phyloP scores from a whole-genome alignment of 768 basidiomycete genomes.

The Auriscalpium microsporum region DNA sequence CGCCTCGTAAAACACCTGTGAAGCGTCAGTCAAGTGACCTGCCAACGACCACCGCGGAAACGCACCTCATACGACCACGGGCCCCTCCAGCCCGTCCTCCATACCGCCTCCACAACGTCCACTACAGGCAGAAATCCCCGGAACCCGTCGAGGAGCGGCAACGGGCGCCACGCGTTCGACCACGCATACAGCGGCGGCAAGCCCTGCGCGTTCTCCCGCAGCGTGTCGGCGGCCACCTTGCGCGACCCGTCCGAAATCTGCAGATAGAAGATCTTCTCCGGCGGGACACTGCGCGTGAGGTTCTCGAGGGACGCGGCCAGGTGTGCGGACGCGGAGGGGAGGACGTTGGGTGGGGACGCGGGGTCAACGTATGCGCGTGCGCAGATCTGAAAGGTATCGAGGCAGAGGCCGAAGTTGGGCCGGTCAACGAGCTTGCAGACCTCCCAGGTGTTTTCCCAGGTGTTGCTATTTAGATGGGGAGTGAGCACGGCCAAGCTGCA shows the following conservation, averaged over 20 bases:
- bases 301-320: slow-evolving; percentile 16
- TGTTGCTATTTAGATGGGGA: slow-evolving; percentile 14
- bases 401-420: slow-evolving; percentile 24
- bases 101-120: slow-evolving; percentile 19
- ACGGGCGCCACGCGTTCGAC: slow-evolving; percentile 23
- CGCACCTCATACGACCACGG: slow-evolving; percentile 23
- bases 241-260: slow-evolving; percentile 25
- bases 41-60: background rate
- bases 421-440: slow-evolving; percentile 22
- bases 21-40: background rate
- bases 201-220: slow-evolving; percentile 16
- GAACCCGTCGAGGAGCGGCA: slow-evolving; percentile 18
- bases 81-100: slow-evolving; percentile 23
- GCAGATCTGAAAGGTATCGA: slow-evolving; percentile 25
- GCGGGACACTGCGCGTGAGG: slow-evolving; percentile 15
- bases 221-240: slow-evolving; percentile 11
- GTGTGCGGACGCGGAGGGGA: slow-evolving; percentile 8
- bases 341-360: slow-evolving; percentile 9
- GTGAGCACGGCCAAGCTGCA: too few species aligned
- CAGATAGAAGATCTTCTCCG: slow-evolving; percentile 24
- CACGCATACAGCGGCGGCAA: slow-evolving; percentile 21
- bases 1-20: slow-evolving; percentile 18
- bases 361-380: slow-evolving; percentile 22
- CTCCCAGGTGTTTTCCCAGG: slow-evolving; percentile 25
- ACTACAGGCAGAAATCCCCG: slow-evolving; percentile 21